Base-by-base conservation (phyloP, 2,329 filamentous ascomycete species). In the Penicillium thymicola region DNA sequence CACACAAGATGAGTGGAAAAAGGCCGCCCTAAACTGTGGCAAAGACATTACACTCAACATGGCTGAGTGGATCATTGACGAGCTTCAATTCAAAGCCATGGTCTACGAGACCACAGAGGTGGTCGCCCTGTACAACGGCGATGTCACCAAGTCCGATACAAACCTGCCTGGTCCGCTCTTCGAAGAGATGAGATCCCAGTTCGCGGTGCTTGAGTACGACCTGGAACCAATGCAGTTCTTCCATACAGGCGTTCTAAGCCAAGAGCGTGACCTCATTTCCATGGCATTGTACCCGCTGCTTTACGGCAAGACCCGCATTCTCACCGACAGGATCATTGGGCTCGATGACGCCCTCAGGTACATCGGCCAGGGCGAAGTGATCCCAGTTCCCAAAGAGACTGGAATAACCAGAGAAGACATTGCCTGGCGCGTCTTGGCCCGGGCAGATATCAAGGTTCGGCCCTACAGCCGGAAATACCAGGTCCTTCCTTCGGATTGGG, bases 181-280 rank as follows among this genome's bases (percentile, higher is more conserved):
- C 5, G 16, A 78, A 1, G 68, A 72, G 1, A 72, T 89, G 3
- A 73, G 65, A 28, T 60, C 65, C 3, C 78, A 76, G 1, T 78
- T 82, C 32, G 66, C 69, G 1, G 67, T 66, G 0, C 72, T 89
- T 2, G 80, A 87, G 57, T 69, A 81, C 18, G 75, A 82, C 0
- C 78, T 81, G 5, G 7, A 52, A 0, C 78, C 81, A 7, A 53
- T 75, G 34, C 80, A 81, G 59, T 85, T 88, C 67, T 89, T 81
- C 79, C 83, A 87, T 66, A 85, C 85, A 0, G 75, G 79, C 2
- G 82, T 78, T 2, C 71, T 82, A 21, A 69, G 71, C 0, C 79
- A 78, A 57, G 84, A 89, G 2, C 78, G 86, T 0, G 81, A 89
- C 65, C 72, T 89, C 1, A 78, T 89, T 5, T 81, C 89, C 60